Evolutionary conservation across 805 yeast species (phyloP).

Genomic region (Pichia rugopelliculosa): DNA sequence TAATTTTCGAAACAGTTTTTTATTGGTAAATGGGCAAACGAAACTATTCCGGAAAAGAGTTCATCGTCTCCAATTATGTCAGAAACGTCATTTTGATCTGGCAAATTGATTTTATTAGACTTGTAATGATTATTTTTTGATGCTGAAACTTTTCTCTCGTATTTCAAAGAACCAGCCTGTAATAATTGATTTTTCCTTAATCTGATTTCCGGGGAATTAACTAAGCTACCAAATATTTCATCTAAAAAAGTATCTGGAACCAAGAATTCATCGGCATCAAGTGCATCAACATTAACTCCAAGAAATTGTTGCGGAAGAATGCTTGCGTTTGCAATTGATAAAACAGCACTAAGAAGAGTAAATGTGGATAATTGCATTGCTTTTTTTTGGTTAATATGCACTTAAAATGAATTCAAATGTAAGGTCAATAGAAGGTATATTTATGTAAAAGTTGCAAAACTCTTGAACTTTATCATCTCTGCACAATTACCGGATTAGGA

Average conservation of each 20-base stretch:
- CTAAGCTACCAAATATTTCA: conserved; percentile 19
- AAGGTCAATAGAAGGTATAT: no score
- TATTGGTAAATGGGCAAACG: conserved; percentile 47
- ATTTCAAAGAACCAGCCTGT: conserved; percentile 9
- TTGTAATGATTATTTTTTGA: conserved; percentile 10
- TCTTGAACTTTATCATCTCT: no score
- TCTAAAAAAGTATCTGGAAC: conserved; percentile 18
- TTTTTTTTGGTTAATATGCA: background rate
- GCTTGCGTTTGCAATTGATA: background rate
- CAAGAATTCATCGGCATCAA: background rate
- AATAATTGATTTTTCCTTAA: conserved; percentile 5
- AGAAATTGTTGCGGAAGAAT: conserved; percentile 1
- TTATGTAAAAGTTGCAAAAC: no score
- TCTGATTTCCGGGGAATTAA: conserved; percentile 12
- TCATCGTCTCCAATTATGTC: conserved; percentile 20
- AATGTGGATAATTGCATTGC: background rate
- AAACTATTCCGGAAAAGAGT: conserved; percentile 43
- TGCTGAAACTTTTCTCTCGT: background rate
- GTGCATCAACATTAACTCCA: background rate
- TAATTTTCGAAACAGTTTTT: conserved; percentile 43
- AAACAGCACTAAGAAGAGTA: background rate
- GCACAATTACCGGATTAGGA: background rate
- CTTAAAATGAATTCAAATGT: background rate
- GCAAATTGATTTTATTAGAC: conserved; percentile 23
- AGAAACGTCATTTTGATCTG: conserved; percentile 31